A percentile compares a stretch with the other conserved stretches of the same genome.
These are phyloP conservation scores for Furcasterigmium furcatum DNA, from an alignment of 2,329 filamentous ascomycete genomes.

Conservation along the genomic window DNA sequence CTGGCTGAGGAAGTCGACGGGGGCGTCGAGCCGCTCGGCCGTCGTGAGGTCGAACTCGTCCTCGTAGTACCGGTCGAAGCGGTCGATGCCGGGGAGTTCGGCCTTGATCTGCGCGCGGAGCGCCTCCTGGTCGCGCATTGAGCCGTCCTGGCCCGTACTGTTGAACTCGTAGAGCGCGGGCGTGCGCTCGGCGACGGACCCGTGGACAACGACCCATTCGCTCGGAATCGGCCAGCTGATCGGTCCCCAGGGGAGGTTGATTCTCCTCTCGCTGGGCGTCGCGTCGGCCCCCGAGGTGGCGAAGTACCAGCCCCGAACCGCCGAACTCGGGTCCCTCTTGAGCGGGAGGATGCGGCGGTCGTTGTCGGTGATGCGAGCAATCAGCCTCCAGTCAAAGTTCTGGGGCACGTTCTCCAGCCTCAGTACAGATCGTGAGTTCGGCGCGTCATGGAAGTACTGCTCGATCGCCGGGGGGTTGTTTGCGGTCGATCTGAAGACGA, in stretches of 20 bases:
- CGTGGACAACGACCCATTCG: background rate
- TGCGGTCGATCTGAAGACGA: background rate
- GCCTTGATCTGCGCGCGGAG: background rate
- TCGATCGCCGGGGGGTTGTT: too few species aligned
- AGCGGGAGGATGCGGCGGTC: too few species aligned
- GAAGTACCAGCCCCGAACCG: too few species aligned
- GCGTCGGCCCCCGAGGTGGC: background rate
- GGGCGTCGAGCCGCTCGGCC: background rate
- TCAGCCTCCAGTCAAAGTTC: too few species aligned
- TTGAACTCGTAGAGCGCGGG: background rate
- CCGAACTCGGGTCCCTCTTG: too few species aligned
- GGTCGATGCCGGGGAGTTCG: background rate
- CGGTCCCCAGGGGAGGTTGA: background rate
- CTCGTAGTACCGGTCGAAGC: background rate
- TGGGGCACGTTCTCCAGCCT: too few species aligned
- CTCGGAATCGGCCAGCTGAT: background rate
- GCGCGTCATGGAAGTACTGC: too few species aligned
- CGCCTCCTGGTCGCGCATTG: background rate
- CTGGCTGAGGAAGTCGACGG: background rate
- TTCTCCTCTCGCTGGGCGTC: background rate
- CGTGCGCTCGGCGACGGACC: background rate
- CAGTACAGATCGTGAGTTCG: too few species aligned
- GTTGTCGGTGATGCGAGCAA: too few species aligned
- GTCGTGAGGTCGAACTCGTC: background rate
- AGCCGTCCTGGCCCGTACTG: background rate